Conservation (phyloP, 768 basidiomycete genomes). For the Lactarius sp. region DNA sequence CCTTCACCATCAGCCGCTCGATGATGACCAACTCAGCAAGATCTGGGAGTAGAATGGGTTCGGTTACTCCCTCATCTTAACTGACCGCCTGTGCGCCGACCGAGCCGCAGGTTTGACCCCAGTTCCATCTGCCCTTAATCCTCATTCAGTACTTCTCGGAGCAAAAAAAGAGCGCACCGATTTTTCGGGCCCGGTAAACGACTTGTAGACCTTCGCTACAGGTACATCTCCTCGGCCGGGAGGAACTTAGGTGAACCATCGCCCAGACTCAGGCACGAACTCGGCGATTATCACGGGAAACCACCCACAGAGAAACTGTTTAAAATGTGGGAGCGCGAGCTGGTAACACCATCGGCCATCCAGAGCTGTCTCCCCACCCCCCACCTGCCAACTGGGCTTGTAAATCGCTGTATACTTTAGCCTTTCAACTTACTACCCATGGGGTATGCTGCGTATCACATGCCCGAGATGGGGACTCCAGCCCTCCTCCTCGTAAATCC, state of each 20-base stretch:
- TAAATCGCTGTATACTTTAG: slow-evolving; percentile 9
- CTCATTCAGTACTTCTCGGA: slow-evolving; percentile 2
- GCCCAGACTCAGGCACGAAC: slow-evolving; percentile 3
- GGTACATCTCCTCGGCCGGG: background rate
- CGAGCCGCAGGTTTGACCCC: background rate
- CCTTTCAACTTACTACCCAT: background rate
- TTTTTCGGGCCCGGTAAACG: slow-evolving; percentile 1
- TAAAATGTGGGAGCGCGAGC: background rate
- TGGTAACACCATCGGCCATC: background rate
- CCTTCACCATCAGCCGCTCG: background rate
- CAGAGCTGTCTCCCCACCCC: background rate
- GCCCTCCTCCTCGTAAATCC: slow-evolving; percentile 4
- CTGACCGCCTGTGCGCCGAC: background rate
- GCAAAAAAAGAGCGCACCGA: background rate
- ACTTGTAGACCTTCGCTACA: slow-evolving; percentile 2
- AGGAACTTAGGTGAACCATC: background rate
- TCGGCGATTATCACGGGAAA: background rate
- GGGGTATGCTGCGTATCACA: background rate
- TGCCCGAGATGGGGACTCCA: background rate
- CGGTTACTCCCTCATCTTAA: background rate
- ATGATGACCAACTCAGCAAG: background rate
- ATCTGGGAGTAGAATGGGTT: background rate
- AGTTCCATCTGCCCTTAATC: background rate
- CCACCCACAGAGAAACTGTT: background rate
- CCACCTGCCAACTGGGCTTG: background rate